Conservation (phyloP, 306 rosid species). For the Vigna unguiculata region DNA sequence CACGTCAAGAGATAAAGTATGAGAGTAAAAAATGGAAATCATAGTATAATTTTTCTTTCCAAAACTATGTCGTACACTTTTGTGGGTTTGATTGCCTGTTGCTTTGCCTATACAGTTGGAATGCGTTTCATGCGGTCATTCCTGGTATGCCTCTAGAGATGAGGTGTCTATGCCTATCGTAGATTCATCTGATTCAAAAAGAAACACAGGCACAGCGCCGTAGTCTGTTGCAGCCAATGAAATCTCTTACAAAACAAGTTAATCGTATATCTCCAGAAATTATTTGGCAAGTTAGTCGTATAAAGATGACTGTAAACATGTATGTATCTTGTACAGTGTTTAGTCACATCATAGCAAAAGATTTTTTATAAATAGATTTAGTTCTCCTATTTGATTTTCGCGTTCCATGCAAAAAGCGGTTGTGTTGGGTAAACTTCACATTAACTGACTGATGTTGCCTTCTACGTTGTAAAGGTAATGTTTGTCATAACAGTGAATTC, state of each 20-base stretch:
- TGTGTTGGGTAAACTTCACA: background rate
- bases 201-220: constrained; percentile 64
- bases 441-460: constrained; percentile 8
- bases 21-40: too few relatives aligned
- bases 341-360: background rate
- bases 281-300: constrained; percentile 53
- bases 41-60: too few relatives aligned
- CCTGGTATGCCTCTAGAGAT: constrained; percentile 91
- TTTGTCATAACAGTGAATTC: constrained; percentile 6
- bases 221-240: constrained; percentile 61
- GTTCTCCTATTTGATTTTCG: constrained; percentile 39
- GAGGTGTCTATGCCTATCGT: constrained; percentile 73
- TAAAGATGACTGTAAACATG: constrained; percentile 62
- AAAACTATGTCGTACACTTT: constrained; percentile 30
- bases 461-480: constrained; percentile 6
- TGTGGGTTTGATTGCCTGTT: constrained; percentile 37
- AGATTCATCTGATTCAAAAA: constrained; percentile 56
- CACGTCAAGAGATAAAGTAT: too few relatives aligned
- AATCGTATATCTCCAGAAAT: constrained; percentile 60
- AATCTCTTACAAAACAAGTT: constrained; percentile 57
- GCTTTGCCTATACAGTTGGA: constrained; percentile 73
- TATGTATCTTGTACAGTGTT: background rate
- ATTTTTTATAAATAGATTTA: background rate
- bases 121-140: constrained; percentile 86
- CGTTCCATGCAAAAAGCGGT: constrained; percentile 18